A percentile compares a stretch with the other conserved stretches of the same genome.
Conservation (phyloP, 345 rosid genomes). For the Hibiscus syriacus region DNA sequence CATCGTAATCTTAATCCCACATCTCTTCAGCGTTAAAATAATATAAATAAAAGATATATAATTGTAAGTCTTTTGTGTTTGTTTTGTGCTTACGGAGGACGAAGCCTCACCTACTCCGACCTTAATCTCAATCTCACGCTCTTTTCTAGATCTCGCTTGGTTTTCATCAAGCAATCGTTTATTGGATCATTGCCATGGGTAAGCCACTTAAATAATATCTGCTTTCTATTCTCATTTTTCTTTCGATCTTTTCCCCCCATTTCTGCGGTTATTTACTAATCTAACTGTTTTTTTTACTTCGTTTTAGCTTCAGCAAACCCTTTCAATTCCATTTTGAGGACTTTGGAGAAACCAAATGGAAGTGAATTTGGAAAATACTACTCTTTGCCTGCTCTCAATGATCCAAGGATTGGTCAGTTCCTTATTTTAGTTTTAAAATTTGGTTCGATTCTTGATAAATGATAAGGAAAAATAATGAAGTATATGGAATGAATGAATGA, state of each 20-base stretch:
- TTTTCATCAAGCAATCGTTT: background rate
- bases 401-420: conserved; percentile 61
- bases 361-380: conserved; percentile 59
- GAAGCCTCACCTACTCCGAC: background rate
- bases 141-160: background rate
- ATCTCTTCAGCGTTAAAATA: no score
- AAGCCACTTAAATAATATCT: background rate
- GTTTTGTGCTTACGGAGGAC: background rate
- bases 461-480: background rate
- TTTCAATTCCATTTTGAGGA: conserved; percentile 45
- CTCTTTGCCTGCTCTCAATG: conserved; percentile 58
- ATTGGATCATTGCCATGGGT: background rate
- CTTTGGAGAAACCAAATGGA: conserved; percentile 58
- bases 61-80: background rate
- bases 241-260: background rate
- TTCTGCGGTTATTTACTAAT: background rate
- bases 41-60: no score
- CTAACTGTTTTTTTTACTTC: background rate
- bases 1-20: background rate
- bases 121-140: background rate
- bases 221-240: background rate
- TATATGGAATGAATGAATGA: background rate
- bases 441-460: conserved; percentile 1
- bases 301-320: conserved; percentile 42
- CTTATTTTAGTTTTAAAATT: conserved; percentile 1